phyloP scores from a whole-genome alignment of 1,284 basidiomycete genomes.

The Crepidotus sp. region DNA sequence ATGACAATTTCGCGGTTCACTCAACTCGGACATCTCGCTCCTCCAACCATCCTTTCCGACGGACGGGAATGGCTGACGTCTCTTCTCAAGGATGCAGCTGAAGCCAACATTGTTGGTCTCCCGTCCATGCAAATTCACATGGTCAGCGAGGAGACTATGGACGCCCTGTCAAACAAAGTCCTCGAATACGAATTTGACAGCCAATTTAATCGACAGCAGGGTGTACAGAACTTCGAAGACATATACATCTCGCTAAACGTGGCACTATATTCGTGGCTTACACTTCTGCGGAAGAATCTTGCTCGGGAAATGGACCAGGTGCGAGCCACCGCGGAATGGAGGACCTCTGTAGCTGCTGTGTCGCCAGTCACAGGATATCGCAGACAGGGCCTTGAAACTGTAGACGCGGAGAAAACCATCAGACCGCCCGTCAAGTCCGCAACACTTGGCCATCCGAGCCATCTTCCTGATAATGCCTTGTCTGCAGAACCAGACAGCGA shows the following conservation, averaged over 20 bases:
- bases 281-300: slow-evolving; percentile 62
- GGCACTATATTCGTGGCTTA: slow-evolving; percentile 72
- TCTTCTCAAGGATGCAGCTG: slow-evolving; percentile 47
- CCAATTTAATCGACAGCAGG: slow-evolving; percentile 47
- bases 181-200: slow-evolving; percentile 69
- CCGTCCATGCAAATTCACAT: slow-evolving; percentile 75
- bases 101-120: slow-evolving; percentile 67
- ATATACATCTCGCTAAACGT: slow-evolving; percentile 79
- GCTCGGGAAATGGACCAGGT: slow-evolving; percentile 69
- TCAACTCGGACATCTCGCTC: slow-evolving; percentile 42
- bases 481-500: neutral
- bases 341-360: slow-evolving; percentile 28
- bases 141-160: slow-evolving; percentile 51
- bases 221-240: slow-evolving; percentile 50
- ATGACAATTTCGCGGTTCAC: slow-evolving; percentile 65
- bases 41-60: slow-evolving; percentile 31
- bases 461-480: slow-evolving; percentile 3
- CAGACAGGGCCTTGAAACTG: slow-evolving; percentile 15
- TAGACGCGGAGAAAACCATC: slow-evolving; percentile 1
- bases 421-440: slow-evolving; percentile 10
- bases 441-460: slow-evolving; percentile 6
- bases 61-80: slow-evolving; percentile 46
- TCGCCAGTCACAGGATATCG: slow-evolving; percentile 21
- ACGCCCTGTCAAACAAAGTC: slow-evolving; percentile 28
- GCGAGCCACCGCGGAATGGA: slow-evolving; percentile 46